Base-by-base conservation (phyloP, 2,329 filamentous ascomycete species). In the Neofusicoccum parvum region DNA sequence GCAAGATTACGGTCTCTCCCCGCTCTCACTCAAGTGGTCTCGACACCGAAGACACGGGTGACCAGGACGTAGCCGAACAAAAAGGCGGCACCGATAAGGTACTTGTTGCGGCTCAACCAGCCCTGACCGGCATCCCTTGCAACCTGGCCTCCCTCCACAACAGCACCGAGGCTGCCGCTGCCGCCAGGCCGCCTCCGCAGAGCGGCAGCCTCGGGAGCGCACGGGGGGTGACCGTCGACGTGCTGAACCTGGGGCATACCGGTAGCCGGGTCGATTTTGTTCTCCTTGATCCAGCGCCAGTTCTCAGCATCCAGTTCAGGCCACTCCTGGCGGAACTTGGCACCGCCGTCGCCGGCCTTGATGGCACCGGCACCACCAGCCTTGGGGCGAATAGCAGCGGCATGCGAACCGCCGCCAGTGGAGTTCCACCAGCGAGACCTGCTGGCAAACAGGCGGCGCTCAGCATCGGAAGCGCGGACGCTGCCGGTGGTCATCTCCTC, bases 401-500 rank as follows among this genome's bases (percentile, higher is more conserved):
- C 39, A 14, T 65, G 46, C 2, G 90, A 91, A 7, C 94, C 94
- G 62, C 92, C 93, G 46, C 94, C 94, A 0, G 94, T 98, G 39
- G 89, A 92, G 80, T 99, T 99, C 94, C 94, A 98, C 95, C 95
- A 99, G 64, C 92, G 84, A 15, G 92, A 92, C 68, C 91, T 86
- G 27, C 86, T 84, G 0, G 95, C 93, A 58, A 93, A 87, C 72
- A 90, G 86, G 76, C 88, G 90, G 67, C 94, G 87, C 82, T 98
- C 94, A 3, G 86, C 82, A 58, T 92, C 87, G 0, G 87, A 90
- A 17, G 89, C 92, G 5, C 90, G 89, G 36, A 99, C 87, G 36
- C 90, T 94, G 2, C 95, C 95, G 0, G 95, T 98, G 0, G 95
- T 99, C 91, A 98, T 97, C 81, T 99, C 95, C 75, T 99, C 94